Base-by-base conservation (phyloP, 1,284 basidiomycete species). In the Malassezia arunalokei region DNA sequence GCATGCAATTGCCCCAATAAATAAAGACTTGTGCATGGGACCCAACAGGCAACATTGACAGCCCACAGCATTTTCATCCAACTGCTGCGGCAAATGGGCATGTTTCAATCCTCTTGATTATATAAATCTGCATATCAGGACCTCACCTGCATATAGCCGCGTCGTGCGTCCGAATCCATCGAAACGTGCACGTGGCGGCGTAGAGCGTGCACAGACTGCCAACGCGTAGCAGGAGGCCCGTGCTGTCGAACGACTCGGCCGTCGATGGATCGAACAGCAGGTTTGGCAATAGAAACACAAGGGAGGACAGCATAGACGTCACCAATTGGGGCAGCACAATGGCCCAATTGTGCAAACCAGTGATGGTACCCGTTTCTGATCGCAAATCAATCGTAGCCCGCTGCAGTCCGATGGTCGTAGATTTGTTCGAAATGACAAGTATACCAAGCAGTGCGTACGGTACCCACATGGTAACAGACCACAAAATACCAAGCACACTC, bases 381-480 rank as follows among this genome's bases (percentile, higher is more conserved):
- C 37, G 48, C 39, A 55, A 32, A 24, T 12, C 43, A 24, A 24
- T 24, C 20, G 20, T 24, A 4, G 33, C 15, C 15, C 15, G 33
- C 33, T 35, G 33, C 20, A 24, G 4, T 24, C 20, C 20, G 20
- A 24, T 24, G 20, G 20, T 17, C 11, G n/a, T 20, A 5, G 44
- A 24, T 17, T 47, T 24, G n/a, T 29, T 5, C 8, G 44, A 47
- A 35, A 38, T 38, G 12, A 66, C 54, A 15, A 63, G 33, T 15
- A 54, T 49, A 59, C 74, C 54, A 32, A 77, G 71, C 28, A 77
- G 54, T 6, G 73, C 73, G 49, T 75, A 77, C 1, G 77, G 77
- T 3, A 75, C 73, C 76, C 77, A 78, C 54, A 75, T 75, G 3
- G 73, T 63, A 9, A 78, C 58, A 6, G 77, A 75, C 76, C 77